These are phyloP conservation scores for Sistotremastrum niveocremeum DNA, from an alignment of 768 basidiomycete genomes.

Conservation along the genomic window DNA sequence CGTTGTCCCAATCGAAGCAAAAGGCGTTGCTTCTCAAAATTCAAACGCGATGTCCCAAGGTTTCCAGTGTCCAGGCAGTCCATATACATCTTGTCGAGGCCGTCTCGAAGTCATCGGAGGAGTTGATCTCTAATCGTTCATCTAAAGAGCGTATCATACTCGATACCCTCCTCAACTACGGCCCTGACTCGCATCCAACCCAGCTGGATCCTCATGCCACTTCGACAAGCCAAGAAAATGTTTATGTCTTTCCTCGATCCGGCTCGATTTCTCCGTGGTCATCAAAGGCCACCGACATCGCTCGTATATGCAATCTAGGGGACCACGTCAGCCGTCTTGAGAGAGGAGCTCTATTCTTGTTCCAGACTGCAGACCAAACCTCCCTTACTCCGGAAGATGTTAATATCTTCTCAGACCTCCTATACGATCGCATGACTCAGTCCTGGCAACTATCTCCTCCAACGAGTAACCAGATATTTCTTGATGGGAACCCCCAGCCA, in stretches of 20 bases:
- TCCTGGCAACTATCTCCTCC: constrained; percentile 48
- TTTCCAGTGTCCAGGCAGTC: constrained; percentile 66
- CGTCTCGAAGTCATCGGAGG: constrained; percentile 28
- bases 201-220: constrained; percentile 26
- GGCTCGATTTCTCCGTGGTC: constrained; percentile 99
- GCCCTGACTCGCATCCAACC: constrained; percentile 48
- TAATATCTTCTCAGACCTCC: constrained; percentile 43
- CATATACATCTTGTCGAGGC: constrained; percentile 80
- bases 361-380: constrained; percentile 32
- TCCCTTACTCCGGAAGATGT: constrained; percentile 34
- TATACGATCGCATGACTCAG: constrained; percentile 98
- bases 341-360: constrained; percentile 60
- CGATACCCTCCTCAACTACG: constrained; percentile 68
- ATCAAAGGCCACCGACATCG: constrained; percentile 95
- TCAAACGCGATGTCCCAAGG: constrained; percentile 33
- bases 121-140: constrained; percentile 28
- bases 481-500: constrained; percentile 47
- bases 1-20: constrained; percentile 58
- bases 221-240: constrained; percentile 25
- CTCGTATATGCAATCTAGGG: constrained; percentile 71
- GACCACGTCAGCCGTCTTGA: constrained; percentile 68
- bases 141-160: constrained; percentile 42
- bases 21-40: constrained; percentile 49
- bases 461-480: constrained; percentile 40
- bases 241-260: constrained; percentile 68